Evolutionary conservation across 208 protist genomes (phyloP).

Genomic region (Crithidia acanthocephali): DNA sequence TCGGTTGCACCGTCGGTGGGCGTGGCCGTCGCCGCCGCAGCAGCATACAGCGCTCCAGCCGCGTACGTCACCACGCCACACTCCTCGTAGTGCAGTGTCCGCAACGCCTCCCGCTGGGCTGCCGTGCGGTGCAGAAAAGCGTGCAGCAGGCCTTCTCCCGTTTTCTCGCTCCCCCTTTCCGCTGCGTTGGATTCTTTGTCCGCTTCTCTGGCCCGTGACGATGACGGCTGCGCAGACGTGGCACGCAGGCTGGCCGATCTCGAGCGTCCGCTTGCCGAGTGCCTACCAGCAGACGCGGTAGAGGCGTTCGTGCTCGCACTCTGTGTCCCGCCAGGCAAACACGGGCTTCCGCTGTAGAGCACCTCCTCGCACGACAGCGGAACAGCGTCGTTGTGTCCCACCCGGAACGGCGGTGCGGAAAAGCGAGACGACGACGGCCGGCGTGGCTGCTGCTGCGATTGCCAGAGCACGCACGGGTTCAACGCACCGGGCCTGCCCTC

Average conservation of each 20-base stretch:
- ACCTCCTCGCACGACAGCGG: constrained; percentile 17
- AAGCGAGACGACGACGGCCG: constrained; percentile 5
- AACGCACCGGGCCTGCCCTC: background rate
- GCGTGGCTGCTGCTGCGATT: background rate
- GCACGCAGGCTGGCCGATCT: no score
- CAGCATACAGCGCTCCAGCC: background rate
- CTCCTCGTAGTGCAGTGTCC: constrained; percentile 49
- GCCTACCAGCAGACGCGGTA: no score
- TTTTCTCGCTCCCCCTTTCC: background rate
- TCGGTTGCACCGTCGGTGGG: background rate
- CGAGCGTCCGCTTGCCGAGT: no score
- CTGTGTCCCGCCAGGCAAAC: no score
- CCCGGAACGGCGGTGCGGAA: background rate
- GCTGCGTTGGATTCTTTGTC: background rate
- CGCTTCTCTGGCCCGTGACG: no score
- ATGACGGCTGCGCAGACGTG: no score
- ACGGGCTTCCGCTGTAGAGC: constrained; percentile 3
- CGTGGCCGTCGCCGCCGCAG: background rate
- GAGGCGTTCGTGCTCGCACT: no score
- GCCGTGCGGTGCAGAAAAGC: constrained; percentile 31
- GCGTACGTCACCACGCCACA: constrained; percentile 42
- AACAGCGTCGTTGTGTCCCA: constrained; percentile 23
- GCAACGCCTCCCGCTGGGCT: constrained; percentile 18
- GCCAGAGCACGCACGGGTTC: constrained; percentile 30
- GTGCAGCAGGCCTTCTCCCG: constrained; percentile 16